These are phyloP conservation scores for Dothideomycetes sp. DNA, from an alignment of 2,329 filamentous ascomycete species.

Conservation along the genomic window DNA sequence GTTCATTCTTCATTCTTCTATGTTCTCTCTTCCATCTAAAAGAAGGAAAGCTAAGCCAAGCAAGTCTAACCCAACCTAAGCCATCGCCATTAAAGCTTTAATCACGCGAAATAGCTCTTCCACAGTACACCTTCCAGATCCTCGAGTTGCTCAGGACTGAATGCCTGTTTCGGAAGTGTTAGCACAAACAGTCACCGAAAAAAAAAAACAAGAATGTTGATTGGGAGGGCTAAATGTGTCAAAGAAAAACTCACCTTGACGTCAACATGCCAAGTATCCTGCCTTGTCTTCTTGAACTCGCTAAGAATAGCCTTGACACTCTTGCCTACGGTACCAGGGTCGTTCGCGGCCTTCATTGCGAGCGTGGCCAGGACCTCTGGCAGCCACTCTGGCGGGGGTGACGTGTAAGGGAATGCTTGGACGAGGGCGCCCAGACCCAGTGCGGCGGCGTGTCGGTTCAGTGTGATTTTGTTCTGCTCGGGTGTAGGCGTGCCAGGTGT, in stretches of 20 bases:
- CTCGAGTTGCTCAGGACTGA: conserved; percentile 84
- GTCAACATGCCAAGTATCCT: conserved; percentile 97
- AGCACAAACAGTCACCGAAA: too few relatives aligned
- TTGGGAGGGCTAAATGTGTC: not conserved
- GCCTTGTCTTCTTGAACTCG: conserved; percentile 98
- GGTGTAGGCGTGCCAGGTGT: conserved; percentile 52
- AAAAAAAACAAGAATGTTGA: conserved; percentile 11
- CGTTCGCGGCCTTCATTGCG: conserved; percentile 73
- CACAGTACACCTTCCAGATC: conserved; percentile 92
- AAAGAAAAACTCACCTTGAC: conserved; percentile 64
- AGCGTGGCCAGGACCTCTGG: conserved; percentile 80
- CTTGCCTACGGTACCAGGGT: conserved; percentile 86
- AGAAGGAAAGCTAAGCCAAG: too few relatives aligned
- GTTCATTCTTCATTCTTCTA: too few relatives aligned
- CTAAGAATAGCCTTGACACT: conserved; percentile 88
- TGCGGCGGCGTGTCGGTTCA: conserved; percentile 80
- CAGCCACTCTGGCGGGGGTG: conserved; percentile 86
- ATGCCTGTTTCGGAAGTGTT: conserved; percentile 41
- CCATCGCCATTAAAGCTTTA: too few relatives aligned
- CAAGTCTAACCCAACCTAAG: too few relatives aligned
- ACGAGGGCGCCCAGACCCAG: conserved; percentile 83
- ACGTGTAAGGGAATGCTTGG: conserved; percentile 92
- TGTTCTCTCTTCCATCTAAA: too few relatives aligned
- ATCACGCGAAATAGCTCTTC: conserved; percentile 96
- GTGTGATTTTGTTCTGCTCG: conserved; percentile 63